phyloP scores from a whole-genome alignment of 257 asterid genomes.

The Scutellaria minor region DNA sequence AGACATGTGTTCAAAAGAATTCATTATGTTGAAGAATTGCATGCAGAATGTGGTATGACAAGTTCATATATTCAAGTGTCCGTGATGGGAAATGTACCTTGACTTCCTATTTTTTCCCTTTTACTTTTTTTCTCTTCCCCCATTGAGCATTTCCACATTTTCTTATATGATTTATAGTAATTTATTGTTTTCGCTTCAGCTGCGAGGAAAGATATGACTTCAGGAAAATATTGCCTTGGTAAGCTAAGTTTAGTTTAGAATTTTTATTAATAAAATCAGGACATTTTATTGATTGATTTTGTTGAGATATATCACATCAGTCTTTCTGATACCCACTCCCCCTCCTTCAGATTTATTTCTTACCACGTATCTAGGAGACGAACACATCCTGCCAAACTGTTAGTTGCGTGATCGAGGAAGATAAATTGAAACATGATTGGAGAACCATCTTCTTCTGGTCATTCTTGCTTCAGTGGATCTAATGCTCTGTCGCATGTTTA shows the following conservation, averaged over 20 bases:
- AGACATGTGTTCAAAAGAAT: conserved; percentile 85
- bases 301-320: conserved; percentile 16
- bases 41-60: conserved; percentile 76
- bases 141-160: not conserved
- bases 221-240: conserved; percentile 36
- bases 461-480: conserved; percentile 68
- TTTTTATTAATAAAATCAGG: not conserved
- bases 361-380: conserved; percentile 24
- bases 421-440: conserved; percentile 54
- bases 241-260: conserved; percentile 29
- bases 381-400: conserved; percentile 24
- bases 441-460: conserved; percentile 67
- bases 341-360: conserved; percentile 2
- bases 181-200: conserved; percentile 49
- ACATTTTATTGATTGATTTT: conserved; percentile 7
- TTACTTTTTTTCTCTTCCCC: not conserved
- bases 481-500: conserved; percentile 86
- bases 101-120: conserved; percentile 10
- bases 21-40: conserved; percentile 71
- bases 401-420: conserved; percentile 35
- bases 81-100: conserved; percentile 24
- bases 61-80: conserved; percentile 11
- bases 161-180: conserved; percentile 19
- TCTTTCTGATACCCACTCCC: not conserved
- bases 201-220: conserved; percentile 61